Evolutionary conservation across 805 yeast species (phyloP), one percentile per base, ranked within the genome.

Genomic region (Candida sonorensis): DNA sequence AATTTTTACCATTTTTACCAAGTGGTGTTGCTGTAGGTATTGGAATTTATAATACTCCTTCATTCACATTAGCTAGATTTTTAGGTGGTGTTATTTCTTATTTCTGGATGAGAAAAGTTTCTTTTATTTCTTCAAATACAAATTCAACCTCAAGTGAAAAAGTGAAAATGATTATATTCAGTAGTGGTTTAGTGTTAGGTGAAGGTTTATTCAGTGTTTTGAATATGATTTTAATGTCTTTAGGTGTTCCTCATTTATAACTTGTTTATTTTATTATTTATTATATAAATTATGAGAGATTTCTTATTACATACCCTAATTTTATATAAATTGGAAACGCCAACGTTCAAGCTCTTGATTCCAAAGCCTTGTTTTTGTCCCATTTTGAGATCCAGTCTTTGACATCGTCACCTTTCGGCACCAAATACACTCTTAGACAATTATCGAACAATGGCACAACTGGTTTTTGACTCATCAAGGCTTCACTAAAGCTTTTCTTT

Each of bases 11-110:
- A 2, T 84, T 70, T 60, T 59, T 90, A 17, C 98, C 98, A 1
- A 79, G 86, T 15, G 98, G 98, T 10, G 94, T 92, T 17, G 97
- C 98, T 3, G 96, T 88, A 12, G 98, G 98, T 2, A 82, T 90
- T 31, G 97, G 98, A 12, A 86, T 90, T 40, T 92, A 90, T 57
- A 92, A 92, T 54, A 70, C 88, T 0, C 97, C 98, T 3, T 79
- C 86, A 29, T 92, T 90, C 59, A 92, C 97, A 0, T 64, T 90
- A 28, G 97, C 97, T 2, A 67, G 98, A 46, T 90, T 92, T 52
- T 40, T 86, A 15, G 98, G 98, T 8, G 98, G 98, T 2, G 45
- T 82, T 3, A 49, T 76, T 21, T 72, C 87, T 1, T 70, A 71
- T 49, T 40, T 61, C 42, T 76, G 88, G 86, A 41, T 75, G 37